Conservation (phyloP, 768 basidiomycete genomes). For the Phaeotremella fagi region DNA sequence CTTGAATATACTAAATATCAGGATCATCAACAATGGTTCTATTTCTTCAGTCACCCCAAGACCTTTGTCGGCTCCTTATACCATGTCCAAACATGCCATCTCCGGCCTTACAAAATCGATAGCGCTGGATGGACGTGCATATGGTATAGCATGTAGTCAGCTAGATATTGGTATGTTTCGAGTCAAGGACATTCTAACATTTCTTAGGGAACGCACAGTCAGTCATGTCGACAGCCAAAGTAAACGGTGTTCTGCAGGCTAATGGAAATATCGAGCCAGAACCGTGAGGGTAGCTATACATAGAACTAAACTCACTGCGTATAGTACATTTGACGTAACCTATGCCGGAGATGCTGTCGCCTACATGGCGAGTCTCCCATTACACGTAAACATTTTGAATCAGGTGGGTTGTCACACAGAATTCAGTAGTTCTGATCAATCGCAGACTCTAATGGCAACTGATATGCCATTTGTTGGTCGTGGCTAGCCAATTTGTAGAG, state of each 20-base stretch:
- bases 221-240: constrained; percentile 1
- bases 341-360: constrained; percentile 68
- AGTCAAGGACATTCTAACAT: background rate
- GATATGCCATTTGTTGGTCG: constrained; percentile 34
- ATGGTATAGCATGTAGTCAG: constrained; percentile 69
- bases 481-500: too few relatives aligned
- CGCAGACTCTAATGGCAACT: constrained; percentile 29
- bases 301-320: background rate
- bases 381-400: constrained; percentile 63
- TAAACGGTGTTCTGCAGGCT: constrained; percentile 4
- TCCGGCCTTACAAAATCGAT: constrained; percentile 68
- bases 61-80: constrained; percentile 55
- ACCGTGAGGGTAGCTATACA: constrained; percentile 1
- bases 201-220: constrained; percentile 1
- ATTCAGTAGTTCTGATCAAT: background rate
- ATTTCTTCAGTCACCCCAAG: constrained; percentile 37
- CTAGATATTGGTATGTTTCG: constrained; percentile 64
- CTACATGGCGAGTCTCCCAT: constrained; percentile 65
- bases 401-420: constrained; percentile 55
- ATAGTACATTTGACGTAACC: constrained; percentile 47
- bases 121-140: constrained; percentile 67
- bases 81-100: constrained; percentile 73
- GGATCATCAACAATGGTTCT: constrained; percentile 75
- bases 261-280: constrained; percentile 1
- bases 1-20: constrained; percentile 14